These are phyloP conservation scores for Saksenaea oblongispora DNA, from an alignment of 371 early-diverging fungal species.

Conservation along the genomic window DNA sequence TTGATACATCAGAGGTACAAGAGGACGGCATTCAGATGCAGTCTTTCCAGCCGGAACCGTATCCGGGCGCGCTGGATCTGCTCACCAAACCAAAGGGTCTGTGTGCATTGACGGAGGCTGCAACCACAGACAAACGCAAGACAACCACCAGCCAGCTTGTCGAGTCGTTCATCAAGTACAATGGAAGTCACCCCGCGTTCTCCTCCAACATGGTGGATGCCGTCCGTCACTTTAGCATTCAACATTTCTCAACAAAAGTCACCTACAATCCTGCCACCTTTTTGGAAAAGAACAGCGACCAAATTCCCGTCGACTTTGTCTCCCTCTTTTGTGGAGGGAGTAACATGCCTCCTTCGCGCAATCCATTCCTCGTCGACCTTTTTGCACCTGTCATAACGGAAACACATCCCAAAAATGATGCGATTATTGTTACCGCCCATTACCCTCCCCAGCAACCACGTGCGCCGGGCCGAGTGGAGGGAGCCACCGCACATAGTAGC, in stretches of 20 bases:
- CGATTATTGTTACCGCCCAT: conserved; percentile 45
- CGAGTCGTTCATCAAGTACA: conserved; percentile 48
- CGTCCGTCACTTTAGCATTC: conserved; percentile 65
- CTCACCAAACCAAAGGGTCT: conserved; percentile 58
- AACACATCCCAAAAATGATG: conserved; percentile 57
- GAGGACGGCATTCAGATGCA: conserved; percentile 35
- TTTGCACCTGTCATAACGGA: conserved; percentile 51
- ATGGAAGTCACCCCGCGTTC: conserved; percentile 46
- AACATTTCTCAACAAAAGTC: conserved; percentile 78
- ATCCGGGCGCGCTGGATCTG: conserved; percentile 40
- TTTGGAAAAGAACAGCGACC: conserved; percentile 71
- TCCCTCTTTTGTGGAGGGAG: conserved; percentile 70
- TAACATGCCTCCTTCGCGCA: conserved; percentile 58
- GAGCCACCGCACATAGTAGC: not conserved
- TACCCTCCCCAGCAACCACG: conserved; percentile 32
- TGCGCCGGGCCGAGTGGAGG: conserved; percentile 27
- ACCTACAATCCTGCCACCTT: conserved; percentile 78
- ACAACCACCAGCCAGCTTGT: conserved; percentile 42
- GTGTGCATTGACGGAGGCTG: conserved; percentile 46
- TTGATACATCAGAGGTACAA: conserved; percentile 31
- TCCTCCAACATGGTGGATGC: conserved; percentile 44
- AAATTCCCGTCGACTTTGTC: conserved; percentile 79
- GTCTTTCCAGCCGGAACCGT: conserved; percentile 39
- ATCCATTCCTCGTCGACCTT: conserved; percentile 40
- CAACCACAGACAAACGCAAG: conserved; percentile 31